These are phyloP conservation scores for Claviceps sp. DNA, from an alignment of 2,329 filamentous ascomycete species.

Conservation along the genomic window DNA sequence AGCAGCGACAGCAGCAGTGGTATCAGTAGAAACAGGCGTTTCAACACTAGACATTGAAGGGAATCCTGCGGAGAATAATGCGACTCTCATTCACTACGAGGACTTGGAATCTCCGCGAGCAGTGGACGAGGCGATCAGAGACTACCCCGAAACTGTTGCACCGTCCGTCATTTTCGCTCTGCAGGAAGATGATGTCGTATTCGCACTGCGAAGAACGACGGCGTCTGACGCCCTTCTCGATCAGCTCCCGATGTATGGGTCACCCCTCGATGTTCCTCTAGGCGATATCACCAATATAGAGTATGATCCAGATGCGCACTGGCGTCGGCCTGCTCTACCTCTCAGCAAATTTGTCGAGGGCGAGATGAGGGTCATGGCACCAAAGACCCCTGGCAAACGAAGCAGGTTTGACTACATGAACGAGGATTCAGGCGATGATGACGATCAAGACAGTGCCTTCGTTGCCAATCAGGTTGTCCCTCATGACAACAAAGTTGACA, in stretches of 20 bases:
- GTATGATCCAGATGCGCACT: conserved; percentile 53
- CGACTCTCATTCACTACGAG: conserved; percentile 49
- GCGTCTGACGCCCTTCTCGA: conserved; percentile 64
- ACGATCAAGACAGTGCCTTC: conserved; percentile 38
- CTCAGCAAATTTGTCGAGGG: conserved; percentile 80
- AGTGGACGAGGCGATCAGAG: conserved; percentile 24
- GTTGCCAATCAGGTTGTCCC: conserved; percentile 35
- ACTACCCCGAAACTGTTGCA: conserved; percentile 37
- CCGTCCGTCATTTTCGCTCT: conserved; percentile 75
- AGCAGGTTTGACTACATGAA: conserved; percentile 74
- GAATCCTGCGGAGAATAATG: conserved; percentile 29
- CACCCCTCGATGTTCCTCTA: conserved; percentile 45
- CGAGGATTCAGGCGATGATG: conserved; percentile 53
- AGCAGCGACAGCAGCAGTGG: conserved; percentile 1
- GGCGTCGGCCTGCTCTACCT: conserved; percentile 66
- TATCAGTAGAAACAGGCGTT: conserved; percentile 13
- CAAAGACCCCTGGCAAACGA: conserved; percentile 56
- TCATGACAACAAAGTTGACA: no score
- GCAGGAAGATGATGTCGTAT: conserved; percentile 69
- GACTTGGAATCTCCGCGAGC: conserved; percentile 45
- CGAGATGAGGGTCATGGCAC: conserved; percentile 56
- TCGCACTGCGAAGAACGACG: conserved; percentile 61
- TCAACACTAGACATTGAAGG: conserved; percentile 21
- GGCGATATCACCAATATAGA: conserved; percentile 44
- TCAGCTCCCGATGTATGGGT: conserved; percentile 69